Evolutionary conservation across 306 rosid species (phyloP).

Genomic region (Luffa acutangula): DNA sequence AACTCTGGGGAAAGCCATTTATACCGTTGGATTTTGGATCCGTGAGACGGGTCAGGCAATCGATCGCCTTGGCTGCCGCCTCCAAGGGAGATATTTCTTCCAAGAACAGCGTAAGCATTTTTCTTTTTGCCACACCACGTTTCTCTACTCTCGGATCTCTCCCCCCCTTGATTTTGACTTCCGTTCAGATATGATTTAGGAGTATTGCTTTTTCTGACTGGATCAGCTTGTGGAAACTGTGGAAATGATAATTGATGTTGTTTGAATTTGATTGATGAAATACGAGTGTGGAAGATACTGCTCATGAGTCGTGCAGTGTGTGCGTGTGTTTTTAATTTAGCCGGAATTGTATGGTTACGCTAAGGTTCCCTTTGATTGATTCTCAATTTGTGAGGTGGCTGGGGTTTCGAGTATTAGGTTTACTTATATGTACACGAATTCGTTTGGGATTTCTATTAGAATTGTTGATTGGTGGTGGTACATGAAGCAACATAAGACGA

Average conservation of each 20-base stretch:
- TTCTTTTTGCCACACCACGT: background rate
- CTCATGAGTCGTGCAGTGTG: background rate
- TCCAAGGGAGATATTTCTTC: constrained; percentile 85
- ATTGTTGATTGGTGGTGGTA: background rate
- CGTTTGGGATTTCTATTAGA: background rate
- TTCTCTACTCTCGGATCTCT: background rate
- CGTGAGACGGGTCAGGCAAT: constrained; percentile 95
- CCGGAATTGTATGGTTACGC: background rate
- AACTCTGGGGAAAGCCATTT: constrained; percentile 70
- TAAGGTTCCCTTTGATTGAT: background rate
- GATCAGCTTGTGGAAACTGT: background rate
- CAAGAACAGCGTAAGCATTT: constrained; percentile 64
- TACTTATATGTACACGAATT: background rate
- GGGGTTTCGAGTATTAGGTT: background rate
- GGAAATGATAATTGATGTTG: background rate
- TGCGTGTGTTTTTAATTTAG: background rate
- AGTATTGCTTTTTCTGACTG: background rate
- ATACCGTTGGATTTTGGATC: constrained; percentile 95
- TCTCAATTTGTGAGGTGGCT: background rate
- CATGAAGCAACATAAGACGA: background rate
- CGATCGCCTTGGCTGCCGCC: constrained; percentile 88
- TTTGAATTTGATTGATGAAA: background rate
- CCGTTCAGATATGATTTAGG: background rate
- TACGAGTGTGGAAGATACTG: background rate
- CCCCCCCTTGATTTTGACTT: background rate